Evolutionary conservation across 345 rosid genomes (phyloP).

Genomic region (Streptanthus diversifolius): DNA sequence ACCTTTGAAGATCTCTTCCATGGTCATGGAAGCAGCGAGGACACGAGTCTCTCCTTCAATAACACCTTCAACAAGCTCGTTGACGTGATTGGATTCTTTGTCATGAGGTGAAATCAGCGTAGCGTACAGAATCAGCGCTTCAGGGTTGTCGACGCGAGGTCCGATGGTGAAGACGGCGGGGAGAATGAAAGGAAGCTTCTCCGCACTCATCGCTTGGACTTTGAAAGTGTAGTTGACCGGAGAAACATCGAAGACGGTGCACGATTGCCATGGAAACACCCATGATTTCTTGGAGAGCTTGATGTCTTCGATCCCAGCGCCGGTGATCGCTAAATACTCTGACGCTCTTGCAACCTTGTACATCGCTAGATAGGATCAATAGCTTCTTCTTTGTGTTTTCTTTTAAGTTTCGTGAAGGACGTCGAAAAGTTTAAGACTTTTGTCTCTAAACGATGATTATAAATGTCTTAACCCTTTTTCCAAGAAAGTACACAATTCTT

Average conservation of each 20-base stretch:
- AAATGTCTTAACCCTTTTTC: background rate
- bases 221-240: slow-evolving; percentile 82
- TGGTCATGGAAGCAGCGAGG: slow-evolving; percentile 86
- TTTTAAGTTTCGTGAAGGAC: background rate
- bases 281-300: slow-evolving; percentile 68
- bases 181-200: slow-evolving; percentile 77
- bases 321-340: slow-evolving; percentile 60
- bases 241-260: slow-evolving; percentile 54
- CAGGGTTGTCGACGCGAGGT: slow-evolving; percentile 53
- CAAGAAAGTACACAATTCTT: background rate
- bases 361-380: slow-evolving; percentile 22
- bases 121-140: slow-evolving; percentile 54
- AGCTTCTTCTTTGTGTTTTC: background rate
- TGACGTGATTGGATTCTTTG: slow-evolving; percentile 57
- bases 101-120: slow-evolving; percentile 68
- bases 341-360: slow-evolving; percentile 58
- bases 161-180: slow-evolving; percentile 81
- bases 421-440: background rate
- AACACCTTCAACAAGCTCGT: slow-evolving; percentile 74
- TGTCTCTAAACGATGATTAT: background rate
- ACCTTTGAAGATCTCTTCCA: slow-evolving; percentile 77
- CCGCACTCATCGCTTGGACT: slow-evolving; percentile 89
- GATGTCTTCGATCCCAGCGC: slow-evolving; percentile 49
- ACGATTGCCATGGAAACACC: slow-evolving; percentile 65
- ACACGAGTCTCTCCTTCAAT: slow-evolving; percentile 89